Percentiles rank a stretch among this genome's conserved stretches.
Evolutionary conservation across 129 eudicot genomes (phyloP).

Genomic region (Flaveria robusta): DNA sequence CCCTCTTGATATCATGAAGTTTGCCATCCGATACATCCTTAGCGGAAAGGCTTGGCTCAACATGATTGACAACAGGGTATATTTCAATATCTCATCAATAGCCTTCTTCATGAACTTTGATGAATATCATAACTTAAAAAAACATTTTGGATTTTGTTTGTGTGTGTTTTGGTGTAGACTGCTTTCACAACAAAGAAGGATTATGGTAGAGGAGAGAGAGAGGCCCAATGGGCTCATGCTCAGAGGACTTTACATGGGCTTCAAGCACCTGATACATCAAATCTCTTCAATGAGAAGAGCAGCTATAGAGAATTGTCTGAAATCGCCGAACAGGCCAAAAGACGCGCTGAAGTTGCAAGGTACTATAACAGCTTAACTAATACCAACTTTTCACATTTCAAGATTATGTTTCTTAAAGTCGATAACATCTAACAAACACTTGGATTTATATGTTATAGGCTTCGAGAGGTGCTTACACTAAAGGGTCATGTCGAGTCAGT

Average conservation of each 20-base stretch:
- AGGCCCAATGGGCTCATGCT: constrained; percentile 79
- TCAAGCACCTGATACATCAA: constrained; percentile 41
- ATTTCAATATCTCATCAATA: not conserved
- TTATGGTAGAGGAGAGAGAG: constrained; percentile 71
- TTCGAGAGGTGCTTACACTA: constrained; percentile 16
- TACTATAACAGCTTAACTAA: constrained; percentile 4
- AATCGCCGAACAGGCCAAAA: constrained; percentile 70
- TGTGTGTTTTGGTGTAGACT: constrained; percentile 39
- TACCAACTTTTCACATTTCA: not conserved
- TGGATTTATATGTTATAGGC: not conserved
- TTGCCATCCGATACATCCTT: constrained; percentile 39
- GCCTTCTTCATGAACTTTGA: not conserved
- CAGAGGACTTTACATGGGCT: constrained; percentile 83
- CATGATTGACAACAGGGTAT: constrained; percentile 60
- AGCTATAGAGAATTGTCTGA: constrained; percentile 54
- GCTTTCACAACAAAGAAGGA: constrained; percentile 80
- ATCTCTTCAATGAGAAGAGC: constrained; percentile 37
- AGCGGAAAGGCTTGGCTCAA: constrained; percentile 84
- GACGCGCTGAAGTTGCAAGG: constrained; percentile 56
- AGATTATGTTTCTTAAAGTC: not conserved
- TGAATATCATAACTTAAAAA: not conserved
- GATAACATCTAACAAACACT: not conserved
- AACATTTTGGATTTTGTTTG: not conserved
- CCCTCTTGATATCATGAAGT: constrained; percentile 81
- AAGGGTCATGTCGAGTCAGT: constrained; percentile 22